phyloP scores from a whole-genome alignment of 2,329 filamentous ascomycete species.

The Xylariaceae sp. region DNA sequence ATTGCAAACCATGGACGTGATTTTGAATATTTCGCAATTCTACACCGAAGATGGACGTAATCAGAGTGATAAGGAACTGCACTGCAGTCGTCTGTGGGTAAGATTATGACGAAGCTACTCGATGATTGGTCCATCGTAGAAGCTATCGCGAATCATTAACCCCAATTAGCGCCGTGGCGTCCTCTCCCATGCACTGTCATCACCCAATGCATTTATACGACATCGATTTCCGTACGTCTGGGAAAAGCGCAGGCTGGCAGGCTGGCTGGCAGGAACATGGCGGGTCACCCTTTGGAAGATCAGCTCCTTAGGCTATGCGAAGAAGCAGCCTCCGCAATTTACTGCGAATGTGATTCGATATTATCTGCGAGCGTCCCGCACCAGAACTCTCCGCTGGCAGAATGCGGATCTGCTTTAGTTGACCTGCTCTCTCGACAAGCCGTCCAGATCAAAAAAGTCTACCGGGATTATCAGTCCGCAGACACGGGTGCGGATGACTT shows the following conservation, averaged over 20 bases:
- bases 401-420: conserved; percentile 31
- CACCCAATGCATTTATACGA: not conserved
- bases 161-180: not conserved
- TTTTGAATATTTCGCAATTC: too few species aligned
- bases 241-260: conserved; percentile 6
- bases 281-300: not conserved
- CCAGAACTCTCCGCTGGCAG: conserved; percentile 19
- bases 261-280: too few species aligned
- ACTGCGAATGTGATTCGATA: conserved; percentile 27
- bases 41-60: too few species aligned
- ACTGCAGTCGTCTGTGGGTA: not conserved
- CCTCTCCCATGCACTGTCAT: not conserved
- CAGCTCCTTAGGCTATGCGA: conserved; percentile 29
- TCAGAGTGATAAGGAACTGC: too few species aligned
- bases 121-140: not conserved
- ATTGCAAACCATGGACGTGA: too few species aligned
- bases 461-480: conserved; percentile 4
- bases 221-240: not conserved
- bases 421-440: conserved; percentile 34
- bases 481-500: not conserved
- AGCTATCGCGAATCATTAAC: not conserved
- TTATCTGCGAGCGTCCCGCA: conserved; percentile 8
- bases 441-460: conserved; percentile 10
- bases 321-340: conserved; percentile 25
- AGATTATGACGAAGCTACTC: not conserved